Conservation (phyloP, 805 yeast genomes). For the Ogataea pini region DNA sequence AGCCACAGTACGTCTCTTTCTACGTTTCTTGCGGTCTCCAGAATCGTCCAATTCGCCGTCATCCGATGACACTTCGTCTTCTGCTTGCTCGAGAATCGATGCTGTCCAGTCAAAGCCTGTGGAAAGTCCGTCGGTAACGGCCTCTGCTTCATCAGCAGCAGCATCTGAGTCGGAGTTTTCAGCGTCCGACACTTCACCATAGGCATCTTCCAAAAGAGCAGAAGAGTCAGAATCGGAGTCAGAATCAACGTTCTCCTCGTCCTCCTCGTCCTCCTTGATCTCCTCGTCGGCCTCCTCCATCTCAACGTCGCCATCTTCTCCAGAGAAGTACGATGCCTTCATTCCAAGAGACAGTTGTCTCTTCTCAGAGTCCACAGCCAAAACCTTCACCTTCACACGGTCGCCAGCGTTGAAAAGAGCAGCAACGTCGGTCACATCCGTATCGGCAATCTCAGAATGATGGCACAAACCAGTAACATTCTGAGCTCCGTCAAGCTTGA, state of each 20-base stretch:
- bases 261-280: conserved; percentile 14
- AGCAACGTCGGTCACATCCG: conserved; percentile 53
- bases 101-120: conserved; percentile 98
- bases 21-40: conserved; percentile 43
- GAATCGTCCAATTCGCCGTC: conserved; percentile 51
- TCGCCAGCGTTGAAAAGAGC: conserved; percentile 86
- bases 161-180: conserved; percentile 21
- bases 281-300: conserved; percentile 13
- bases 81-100: conserved; percentile 78
- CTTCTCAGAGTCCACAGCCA: conserved; percentile 61
- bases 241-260: conserved; percentile 5
- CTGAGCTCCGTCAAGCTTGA: conserved; percentile 71
- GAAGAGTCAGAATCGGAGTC: conserved; percentile 13
- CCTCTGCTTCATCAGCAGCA: conserved; percentile 23
- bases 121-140: conserved; percentile 58
- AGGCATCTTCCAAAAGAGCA: conserved; percentile 38
- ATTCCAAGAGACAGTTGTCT: conserved; percentile 84
- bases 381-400: conserved; percentile 79
- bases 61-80: conserved; percentile 52
- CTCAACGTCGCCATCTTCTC: conserved; percentile 35
- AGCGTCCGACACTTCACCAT: conserved; percentile 14
- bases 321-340: conserved; percentile 94
- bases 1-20: conserved; percentile 42
- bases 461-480: conserved; percentile 87
- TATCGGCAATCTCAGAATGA: conserved; percentile 78